These are phyloP conservation scores for Backusella circina DNA, from an alignment of 192 early-diverging fungal genomes.

Conservation along the genomic window DNA sequence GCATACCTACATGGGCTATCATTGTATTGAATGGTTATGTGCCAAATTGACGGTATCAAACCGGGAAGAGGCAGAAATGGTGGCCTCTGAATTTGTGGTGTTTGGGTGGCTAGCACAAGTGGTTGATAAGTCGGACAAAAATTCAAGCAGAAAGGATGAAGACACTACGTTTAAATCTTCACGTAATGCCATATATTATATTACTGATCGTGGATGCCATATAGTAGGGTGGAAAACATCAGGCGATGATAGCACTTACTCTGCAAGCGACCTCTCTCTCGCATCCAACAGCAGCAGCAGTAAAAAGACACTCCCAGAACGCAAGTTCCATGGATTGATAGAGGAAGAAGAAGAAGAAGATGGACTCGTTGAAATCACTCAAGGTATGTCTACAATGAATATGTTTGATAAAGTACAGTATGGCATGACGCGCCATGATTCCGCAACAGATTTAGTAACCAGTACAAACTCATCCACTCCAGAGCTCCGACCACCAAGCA, in stretches of 20 bases:
- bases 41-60: constrained; percentile 45
- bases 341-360: neutral
- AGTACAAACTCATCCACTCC: neutral
- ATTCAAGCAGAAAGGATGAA: neutral
- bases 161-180: neutral
- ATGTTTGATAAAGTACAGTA: neutral
- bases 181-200: constrained; percentile 6
- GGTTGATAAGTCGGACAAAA: constrained; percentile 20
- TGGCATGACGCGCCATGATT: neutral
- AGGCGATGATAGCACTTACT: neutral
- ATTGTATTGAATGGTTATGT: constrained; percentile 38
- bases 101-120: constrained; percentile 38
- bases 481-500: neutral
- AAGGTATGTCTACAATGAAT: neutral
- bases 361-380: neutral
- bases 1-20: constrained; percentile 8
- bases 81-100: constrained; percentile 43
- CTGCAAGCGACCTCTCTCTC: neutral
- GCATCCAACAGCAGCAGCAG: neutral
- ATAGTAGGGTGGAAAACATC: constrained; percentile 14
- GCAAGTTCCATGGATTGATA: neutral
- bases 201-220: constrained; percentile 8
- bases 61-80: constrained; percentile 39
- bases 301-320: neutral
- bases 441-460: neutral